A percentile compares a stretch with the other conserved stretches of the same genome.
Evolutionary conservation across 2,329 filamentous ascomycete genomes (phyloP).

Genomic region (Teratosphaeria destructans): DNA sequence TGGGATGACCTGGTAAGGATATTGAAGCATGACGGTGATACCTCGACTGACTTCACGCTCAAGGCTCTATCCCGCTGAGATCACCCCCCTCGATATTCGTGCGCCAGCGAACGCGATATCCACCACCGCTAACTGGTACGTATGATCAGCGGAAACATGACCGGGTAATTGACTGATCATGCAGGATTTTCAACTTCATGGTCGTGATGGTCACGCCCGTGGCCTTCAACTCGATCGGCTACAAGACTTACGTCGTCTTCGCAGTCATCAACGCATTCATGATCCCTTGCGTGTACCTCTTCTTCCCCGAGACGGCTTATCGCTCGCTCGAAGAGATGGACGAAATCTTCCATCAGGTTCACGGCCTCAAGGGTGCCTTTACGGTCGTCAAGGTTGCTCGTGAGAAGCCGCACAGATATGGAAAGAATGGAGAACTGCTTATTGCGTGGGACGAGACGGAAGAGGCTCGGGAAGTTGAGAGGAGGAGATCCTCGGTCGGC

Average conservation of each 20-base stretch:
- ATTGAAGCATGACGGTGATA: background rate
- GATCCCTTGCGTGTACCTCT: slow-evolving; percentile 37
- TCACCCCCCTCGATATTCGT: slow-evolving; percentile 24
- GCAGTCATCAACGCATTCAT: slow-evolving; percentile 53
- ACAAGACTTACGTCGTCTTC: slow-evolving; percentile 54
- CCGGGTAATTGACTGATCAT: slow-evolving; percentile 44
- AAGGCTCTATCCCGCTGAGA: slow-evolving; percentile 12
- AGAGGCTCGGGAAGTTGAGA: background rate
- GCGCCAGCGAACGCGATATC: slow-evolving; percentile 28
- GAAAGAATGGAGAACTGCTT: slow-evolving; percentile 47
- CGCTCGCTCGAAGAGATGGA: slow-evolving; percentile 59
- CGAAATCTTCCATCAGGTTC: slow-evolving; percentile 13
- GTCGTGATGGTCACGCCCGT: slow-evolving; percentile 36
- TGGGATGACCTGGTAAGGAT: slow-evolving; percentile 21
- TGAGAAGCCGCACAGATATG: slow-evolving; percentile 45
- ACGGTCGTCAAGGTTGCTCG: slow-evolving; percentile 41
- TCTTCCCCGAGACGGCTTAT: slow-evolving; percentile 55
- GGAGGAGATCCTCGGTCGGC: background rate
- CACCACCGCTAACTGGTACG: slow-evolving; percentile 45
- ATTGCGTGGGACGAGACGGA: slow-evolving; percentile 40
- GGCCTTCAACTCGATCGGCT: slow-evolving; percentile 44
- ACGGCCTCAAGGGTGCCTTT: slow-evolving; percentile 43
- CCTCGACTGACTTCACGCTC: slow-evolving; percentile 11
- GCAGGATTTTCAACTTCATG: slow-evolving; percentile 7
- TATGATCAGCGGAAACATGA: slow-evolving; percentile 13